Percentiles rank a stretch among this genome's conserved stretches.
Conservation (phyloP, 108 stramenopile genomes). For the Chaetoceros muelleri region DNA sequence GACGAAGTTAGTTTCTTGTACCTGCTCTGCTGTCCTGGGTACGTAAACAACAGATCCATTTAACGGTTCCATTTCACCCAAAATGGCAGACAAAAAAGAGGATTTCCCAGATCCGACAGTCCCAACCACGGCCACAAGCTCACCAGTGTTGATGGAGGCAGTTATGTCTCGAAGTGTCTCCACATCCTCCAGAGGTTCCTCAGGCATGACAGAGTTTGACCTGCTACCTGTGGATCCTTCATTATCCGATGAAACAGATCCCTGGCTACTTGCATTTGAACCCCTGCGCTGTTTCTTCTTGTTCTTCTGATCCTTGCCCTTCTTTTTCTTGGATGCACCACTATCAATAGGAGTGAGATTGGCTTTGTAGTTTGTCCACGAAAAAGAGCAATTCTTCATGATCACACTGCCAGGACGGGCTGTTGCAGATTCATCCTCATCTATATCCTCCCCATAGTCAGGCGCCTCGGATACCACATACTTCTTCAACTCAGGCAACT, state of each 20-base stretch:
- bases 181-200: conserved; percentile 19
- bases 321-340: conserved; percentile 28
- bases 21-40: conserved; percentile 22
- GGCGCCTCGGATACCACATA: conserved; percentile 49
- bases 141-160: conserved; percentile 53
- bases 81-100: conserved; percentile 76
- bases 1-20: conserved; percentile 21
- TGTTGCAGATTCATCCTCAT: conserved; percentile 11
- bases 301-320: too few species aligned
- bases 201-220: conserved; percentile 9
- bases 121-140: conserved; percentile 86
- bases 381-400: conserved; percentile 53
- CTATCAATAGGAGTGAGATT: neutral
- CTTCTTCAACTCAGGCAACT: conserved; percentile 50
- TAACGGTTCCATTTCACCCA: conserved; percentile 80
- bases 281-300: conserved; percentile 2
- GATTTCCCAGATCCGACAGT: conserved; percentile 89
- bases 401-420: conserved; percentile 37
- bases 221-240: conserved; percentile 15
- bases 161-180: conserved; percentile 48
- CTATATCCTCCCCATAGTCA: conserved; percentile 3
- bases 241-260: conserved; percentile 21
- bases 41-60: conserved; percentile 56
- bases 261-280: conserved; percentile 13
- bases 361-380: conserved; percentile 53